These are phyloP conservation scores for Saccharomyces cerevisiae DNA, from an alignment of 805 yeast genomes.

Conservation along the genomic window DNA sequence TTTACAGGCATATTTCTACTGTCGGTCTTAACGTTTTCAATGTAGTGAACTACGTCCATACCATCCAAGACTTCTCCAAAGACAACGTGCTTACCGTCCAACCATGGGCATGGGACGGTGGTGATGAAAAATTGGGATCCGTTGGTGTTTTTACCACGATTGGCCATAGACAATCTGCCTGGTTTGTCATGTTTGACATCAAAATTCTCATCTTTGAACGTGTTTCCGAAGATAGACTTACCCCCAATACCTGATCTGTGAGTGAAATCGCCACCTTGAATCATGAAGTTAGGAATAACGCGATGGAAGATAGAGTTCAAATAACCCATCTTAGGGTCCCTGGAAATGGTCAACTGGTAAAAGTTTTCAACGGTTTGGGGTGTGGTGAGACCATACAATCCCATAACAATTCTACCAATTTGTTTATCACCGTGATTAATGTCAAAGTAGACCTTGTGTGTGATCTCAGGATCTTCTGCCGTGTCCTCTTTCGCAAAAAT, in stretches of 20 bases:
- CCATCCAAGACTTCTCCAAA: slow-evolving; percentile 93
- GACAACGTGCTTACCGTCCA: slow-evolving; percentile 91
- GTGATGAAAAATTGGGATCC: slow-evolving; percentile 90
- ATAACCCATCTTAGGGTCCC: slow-evolving; percentile 59
- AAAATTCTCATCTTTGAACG: slow-evolving; percentile 64
- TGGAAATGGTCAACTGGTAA: slow-evolving; percentile 68
- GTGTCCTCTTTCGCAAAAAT: background rate
- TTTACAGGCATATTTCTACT: slow-evolving; percentile 65
- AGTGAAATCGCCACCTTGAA: slow-evolving; percentile 77
- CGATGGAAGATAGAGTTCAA: slow-evolving; percentile 61
- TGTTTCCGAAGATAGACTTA: slow-evolving; percentile 61
- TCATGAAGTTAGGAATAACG: slow-evolving; percentile 63
- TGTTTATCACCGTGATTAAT: slow-evolving; percentile 67
- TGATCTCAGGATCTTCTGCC: slow-evolving; percentile 34
- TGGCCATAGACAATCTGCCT: slow-evolving; percentile 70
- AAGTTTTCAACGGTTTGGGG: slow-evolving; percentile 89
- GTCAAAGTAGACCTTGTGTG: slow-evolving; percentile 81
- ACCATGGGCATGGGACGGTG: slow-evolving; percentile 84
- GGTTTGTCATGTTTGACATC: slow-evolving; percentile 58
- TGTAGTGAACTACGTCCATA: slow-evolving; percentile 65
- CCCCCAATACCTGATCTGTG: slow-evolving; percentile 67
- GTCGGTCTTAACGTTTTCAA: slow-evolving; percentile 65
- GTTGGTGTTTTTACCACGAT: slow-evolving; percentile 71
- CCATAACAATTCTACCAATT: slow-evolving; percentile 78
- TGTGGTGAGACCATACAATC: slow-evolving; percentile 77